Percentiles rank a stretch among this genome's conserved stretches.
These are phyloP conservation scores for Fusarium decemcellulare DNA, from an alignment of 2,329 filamentous ascomycete species.

Conservation along the genomic window DNA sequence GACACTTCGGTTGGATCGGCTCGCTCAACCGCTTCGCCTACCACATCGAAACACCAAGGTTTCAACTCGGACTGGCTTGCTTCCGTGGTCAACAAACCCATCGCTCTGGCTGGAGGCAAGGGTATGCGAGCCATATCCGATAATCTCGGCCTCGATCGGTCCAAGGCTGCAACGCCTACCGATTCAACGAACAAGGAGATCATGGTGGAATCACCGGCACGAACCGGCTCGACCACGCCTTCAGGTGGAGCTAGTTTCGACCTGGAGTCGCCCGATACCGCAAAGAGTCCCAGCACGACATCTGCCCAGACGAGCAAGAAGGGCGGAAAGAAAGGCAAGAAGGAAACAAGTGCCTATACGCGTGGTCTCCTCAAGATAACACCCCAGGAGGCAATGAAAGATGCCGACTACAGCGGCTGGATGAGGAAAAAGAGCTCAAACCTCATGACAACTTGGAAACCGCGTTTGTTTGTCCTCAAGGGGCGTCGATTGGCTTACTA, in stretches of 20 bases:
- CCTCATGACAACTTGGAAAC: constrained; percentile 98
- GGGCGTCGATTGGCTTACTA: constrained; percentile 95
- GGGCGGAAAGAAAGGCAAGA: constrained; percentile 83
- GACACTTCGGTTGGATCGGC: constrained; percentile 61
- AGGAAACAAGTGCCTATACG: constrained; percentile 94
- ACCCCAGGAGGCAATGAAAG: constrained; percentile 86
- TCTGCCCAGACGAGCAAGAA: constrained; percentile 64
- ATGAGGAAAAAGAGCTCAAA: constrained; percentile 99
- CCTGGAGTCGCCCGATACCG: constrained; percentile 79
- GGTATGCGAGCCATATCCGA: constrained; percentile 92
- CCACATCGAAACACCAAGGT: constrained; percentile 59
- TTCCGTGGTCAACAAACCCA: constrained; percentile 63
- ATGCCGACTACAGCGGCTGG: constrained; percentile 96
- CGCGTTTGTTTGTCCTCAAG: constrained; percentile 93
- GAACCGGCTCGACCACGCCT: constrained; percentile 82
- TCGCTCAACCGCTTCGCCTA: constrained; percentile 59
- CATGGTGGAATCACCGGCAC: constrained; percentile 65
- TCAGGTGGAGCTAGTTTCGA: constrained; percentile 81
- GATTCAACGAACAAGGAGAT: constrained; percentile 59
- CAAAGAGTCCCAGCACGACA: constrained; percentile 68
- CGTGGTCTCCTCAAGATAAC: constrained; percentile 86
- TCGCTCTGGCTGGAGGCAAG: constrained; percentile 66
- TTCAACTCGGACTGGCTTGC: constrained; percentile 71
- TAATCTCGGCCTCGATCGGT: constrained; percentile 70
- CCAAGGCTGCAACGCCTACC: constrained; percentile 63